phyloP scores from a whole-genome alignment of 768 basidiomycete genomes.

The Termitomyces heimii region DNA sequence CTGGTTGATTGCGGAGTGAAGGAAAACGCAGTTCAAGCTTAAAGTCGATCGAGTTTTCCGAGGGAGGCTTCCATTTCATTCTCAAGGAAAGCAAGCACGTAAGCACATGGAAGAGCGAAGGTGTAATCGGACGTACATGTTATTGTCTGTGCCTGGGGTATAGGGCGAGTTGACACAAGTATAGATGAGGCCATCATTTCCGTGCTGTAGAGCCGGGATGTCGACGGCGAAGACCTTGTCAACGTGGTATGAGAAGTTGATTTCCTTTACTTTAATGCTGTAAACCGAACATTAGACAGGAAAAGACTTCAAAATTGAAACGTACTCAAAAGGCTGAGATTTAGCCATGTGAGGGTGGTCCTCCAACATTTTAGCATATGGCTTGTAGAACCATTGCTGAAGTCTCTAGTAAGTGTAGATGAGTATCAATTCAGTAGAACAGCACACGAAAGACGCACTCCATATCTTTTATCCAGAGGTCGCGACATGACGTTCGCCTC shows the following conservation, averaged over 20 bases:
- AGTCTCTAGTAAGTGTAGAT: slow-evolving; percentile 53
- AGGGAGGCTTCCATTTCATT: slow-evolving; percentile 98
- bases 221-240: slow-evolving; percentile 81
- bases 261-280: slow-evolving; percentile 85
- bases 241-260: slow-evolving; percentile 81
- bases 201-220: slow-evolving; percentile 83
- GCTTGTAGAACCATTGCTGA: slow-evolving; percentile 75
- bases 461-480: slow-evolving; percentile 82
- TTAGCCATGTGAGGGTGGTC: slow-evolving; percentile 64
- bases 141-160: slow-evolving; percentile 75
- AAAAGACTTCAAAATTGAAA: slow-evolving; percentile 4
- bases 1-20: slow-evolving; percentile 42
- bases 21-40: slow-evolving; percentile 94
- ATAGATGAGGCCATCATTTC: slow-evolving; percentile 94
- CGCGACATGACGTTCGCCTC: slow-evolving; percentile 83
- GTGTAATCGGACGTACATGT: slow-evolving; percentile 56
- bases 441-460: slow-evolving; percentile 44
- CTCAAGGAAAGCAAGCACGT: slow-evolving; percentile 35
- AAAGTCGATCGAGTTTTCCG: slow-evolving; percentile 97
- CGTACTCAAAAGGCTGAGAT: slow-evolving; percentile 80
- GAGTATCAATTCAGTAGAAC: background rate
- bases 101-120: background rate
- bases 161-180: slow-evolving; percentile 87
- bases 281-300: slow-evolving; percentile 7
- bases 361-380: slow-evolving; percentile 63